Evolutionary conservation across 768 basidiomycete genomes (phyloP).

Genomic region (Boletus reticuloceps): DNA sequence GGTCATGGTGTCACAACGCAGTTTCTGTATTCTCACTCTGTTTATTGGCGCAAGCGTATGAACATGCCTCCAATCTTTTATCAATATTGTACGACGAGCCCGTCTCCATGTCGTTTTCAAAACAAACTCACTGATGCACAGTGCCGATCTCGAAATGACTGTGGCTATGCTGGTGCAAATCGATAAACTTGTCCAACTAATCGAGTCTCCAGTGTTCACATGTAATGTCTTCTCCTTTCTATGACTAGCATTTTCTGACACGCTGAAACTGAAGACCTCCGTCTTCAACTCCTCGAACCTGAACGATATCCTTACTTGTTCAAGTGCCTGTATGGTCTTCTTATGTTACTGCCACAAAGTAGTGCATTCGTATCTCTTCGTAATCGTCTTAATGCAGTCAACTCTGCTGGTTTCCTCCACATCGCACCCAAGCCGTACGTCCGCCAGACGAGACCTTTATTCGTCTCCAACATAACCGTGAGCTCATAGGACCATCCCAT

Average conservation of each 20-base stretch:
- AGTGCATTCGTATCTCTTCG: slow-evolving; percentile 93
- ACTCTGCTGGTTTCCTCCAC: slow-evolving; percentile 91
- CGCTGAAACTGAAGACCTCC: slow-evolving; percentile 52
- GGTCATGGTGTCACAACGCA: slow-evolving; percentile 98
- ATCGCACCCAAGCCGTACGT: slow-evolving; percentile 83
- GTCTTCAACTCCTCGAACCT: slow-evolving; percentile 93
- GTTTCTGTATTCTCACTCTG: slow-evolving; percentile 96
- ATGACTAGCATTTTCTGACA: neutral
- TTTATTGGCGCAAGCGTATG: slow-evolving; percentile 95
- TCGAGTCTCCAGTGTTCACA: slow-evolving; percentile 98
- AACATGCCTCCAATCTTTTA: slow-evolving; percentile 94
- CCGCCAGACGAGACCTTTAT: neutral
- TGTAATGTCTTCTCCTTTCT: slow-evolving; percentile 50
- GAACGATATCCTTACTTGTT: slow-evolving; percentile 95
- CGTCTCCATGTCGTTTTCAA: neutral
- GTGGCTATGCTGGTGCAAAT: slow-evolving; percentile 93
- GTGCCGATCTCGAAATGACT: slow-evolving; percentile 95
- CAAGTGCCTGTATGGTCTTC: slow-evolving; percentile 94
- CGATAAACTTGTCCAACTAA: slow-evolving; percentile 95
- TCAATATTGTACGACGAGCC: slow-evolving; percentile 77
- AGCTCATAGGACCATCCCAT: slow-evolving; percentile 29
- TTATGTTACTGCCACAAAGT: slow-evolving; percentile 97
- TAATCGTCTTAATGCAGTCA: slow-evolving; percentile 92
- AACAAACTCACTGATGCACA: slow-evolving; percentile 29
- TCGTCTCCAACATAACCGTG: slow-evolving; percentile 14